Base-by-base conservation (phyloP, 805 yeast genomes). In the Myxozyma mucilagina region DNA sequence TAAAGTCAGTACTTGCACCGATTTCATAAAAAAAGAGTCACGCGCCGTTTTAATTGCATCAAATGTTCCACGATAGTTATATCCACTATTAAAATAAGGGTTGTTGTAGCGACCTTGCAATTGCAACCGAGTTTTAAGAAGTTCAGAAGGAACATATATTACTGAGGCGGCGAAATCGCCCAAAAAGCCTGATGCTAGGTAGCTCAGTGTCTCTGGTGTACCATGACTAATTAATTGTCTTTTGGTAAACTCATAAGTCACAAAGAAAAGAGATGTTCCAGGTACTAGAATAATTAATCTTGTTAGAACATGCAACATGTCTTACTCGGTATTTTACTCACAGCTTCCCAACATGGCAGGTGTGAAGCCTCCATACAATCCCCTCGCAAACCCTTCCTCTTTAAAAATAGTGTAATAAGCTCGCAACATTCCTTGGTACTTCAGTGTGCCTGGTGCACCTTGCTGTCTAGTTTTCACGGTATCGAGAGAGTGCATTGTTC, bases 401-500 rank as follows among this genome's bases (percentile, higher is more conserved):
- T 79, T 72, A 53, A 87, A 75, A n/a, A 94, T 87, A 0, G 93
- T 86, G 32, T 75, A 64, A 69, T 88, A 90, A 0, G 97, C 96
- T 10, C 84, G 81, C 8, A 87, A 69, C 86, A 91, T 90, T 68
- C 82, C 85, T 61, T 77, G 81, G 74, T 93, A 93, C 73, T 89
- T 87, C 6, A 77, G 65, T 20, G 80, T 80, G 65, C 80, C 78
- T 24, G 89, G 86, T 3, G 96, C 89, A n/a, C 97, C 98, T 72
- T 94, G 99, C 73, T 94, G 99, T 64, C 99, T 80, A 1, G 99
- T 94, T 73, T 94, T 94, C 36, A 94, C 97, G 0, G 99, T 94
- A 72, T 94, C 99, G 39, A 94, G 76, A 0, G 98, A 92, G 74
- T 94, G 97, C 97, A 94, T 94, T 35, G 84, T 76, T 1, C 94